Conservation (phyloP, 257 asterid species). For the Primulina tabacum region DNA sequence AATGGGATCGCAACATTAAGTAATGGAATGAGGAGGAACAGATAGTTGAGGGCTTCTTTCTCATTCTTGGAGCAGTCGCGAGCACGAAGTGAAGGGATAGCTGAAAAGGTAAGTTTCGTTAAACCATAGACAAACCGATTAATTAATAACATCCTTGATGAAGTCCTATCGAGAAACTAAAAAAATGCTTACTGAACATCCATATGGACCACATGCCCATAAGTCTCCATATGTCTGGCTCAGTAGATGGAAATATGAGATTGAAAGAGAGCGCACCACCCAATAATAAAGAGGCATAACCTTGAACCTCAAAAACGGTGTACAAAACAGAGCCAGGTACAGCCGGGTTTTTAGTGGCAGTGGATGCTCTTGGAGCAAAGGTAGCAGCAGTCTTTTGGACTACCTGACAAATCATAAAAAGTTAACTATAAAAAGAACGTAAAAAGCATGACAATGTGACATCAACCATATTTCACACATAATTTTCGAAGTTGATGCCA, state of each 20-base stretch:
- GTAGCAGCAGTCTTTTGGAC: constrained; percentile 97
- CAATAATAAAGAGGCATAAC: constrained; percentile 58
- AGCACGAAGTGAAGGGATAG: constrained; percentile 94
- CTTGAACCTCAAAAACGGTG: constrained; percentile 90
- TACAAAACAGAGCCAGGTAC: constrained; percentile 70
- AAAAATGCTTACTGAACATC: constrained; percentile 88
- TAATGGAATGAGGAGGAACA: constrained; percentile 72
- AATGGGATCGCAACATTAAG: constrained; percentile 75
- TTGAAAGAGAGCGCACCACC: constrained; percentile 94
- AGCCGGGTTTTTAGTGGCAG: constrained; percentile 81
- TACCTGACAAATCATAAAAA: constrained; percentile 44
- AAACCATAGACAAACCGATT: background rate
- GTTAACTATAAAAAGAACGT: background rate
- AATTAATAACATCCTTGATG: background rate
- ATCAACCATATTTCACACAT: background rate
- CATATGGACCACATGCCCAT: constrained; percentile 99
- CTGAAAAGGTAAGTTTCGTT: constrained; percentile 32
- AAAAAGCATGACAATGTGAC: background rate
- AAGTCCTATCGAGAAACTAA: background rate
- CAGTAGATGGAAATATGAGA: constrained; percentile 80
- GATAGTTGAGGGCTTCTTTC: constrained; percentile 94
- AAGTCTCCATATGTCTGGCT: constrained; percentile 92
- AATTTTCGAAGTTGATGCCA: too few species aligned
- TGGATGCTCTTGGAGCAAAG: constrained; percentile 95
- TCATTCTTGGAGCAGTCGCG: constrained; percentile 95